These are phyloP conservation scores for Verruconis gallopava DNA, from an alignment of 2,329 filamentous ascomycete genomes.

Conservation along the genomic window DNA sequence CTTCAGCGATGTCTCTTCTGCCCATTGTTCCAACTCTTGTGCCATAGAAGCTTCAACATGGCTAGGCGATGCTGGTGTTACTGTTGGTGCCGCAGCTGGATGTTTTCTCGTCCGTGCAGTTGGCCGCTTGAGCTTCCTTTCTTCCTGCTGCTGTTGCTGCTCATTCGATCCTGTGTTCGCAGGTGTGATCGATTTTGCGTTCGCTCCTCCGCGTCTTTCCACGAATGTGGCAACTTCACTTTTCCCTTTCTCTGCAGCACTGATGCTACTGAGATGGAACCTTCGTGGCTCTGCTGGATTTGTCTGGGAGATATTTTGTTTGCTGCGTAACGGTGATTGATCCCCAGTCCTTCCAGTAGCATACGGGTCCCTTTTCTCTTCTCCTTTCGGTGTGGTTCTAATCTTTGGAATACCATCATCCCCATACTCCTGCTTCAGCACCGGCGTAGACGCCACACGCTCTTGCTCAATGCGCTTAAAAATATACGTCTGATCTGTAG, in stretches of 20 bases:
- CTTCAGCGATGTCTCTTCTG: conserved; percentile 3
- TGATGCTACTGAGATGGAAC: conserved; percentile 3
- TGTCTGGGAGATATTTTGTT: no score
- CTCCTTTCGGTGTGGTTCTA: conserved; percentile 2
- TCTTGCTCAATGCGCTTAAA: conserved; percentile 3
- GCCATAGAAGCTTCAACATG: not conserved
- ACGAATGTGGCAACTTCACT: conserved; percentile 7
- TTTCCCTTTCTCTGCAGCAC: conserved; percentile 2
- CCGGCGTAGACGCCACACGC: not conserved
- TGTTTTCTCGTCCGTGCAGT: not conserved
- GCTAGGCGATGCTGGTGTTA: not conserved
- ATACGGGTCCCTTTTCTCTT: conserved; percentile 8
- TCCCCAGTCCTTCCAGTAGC: conserved; percentile 1
- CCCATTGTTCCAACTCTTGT: conserved; percentile 4
- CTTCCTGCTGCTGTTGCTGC: conserved; percentile 2
- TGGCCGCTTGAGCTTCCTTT: conserved; percentile 6
- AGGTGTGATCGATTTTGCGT: not conserved
- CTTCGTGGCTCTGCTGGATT: not conserved
- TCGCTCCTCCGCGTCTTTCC: conserved; percentile 1
- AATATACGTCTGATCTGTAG: conserved; percentile 6
- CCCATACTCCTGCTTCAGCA: not conserved
- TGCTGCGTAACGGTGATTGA: no score
- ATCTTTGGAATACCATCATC: conserved; percentile 8
- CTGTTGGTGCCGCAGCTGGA: not conserved
- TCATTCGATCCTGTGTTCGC: no score